Percentiles rank a stretch among this genome's conserved stretches.
Evolutionary conservation across 768 basidiomycete species (phyloP).

Genomic region (Phlebiopsis flavidoalba): DNA sequence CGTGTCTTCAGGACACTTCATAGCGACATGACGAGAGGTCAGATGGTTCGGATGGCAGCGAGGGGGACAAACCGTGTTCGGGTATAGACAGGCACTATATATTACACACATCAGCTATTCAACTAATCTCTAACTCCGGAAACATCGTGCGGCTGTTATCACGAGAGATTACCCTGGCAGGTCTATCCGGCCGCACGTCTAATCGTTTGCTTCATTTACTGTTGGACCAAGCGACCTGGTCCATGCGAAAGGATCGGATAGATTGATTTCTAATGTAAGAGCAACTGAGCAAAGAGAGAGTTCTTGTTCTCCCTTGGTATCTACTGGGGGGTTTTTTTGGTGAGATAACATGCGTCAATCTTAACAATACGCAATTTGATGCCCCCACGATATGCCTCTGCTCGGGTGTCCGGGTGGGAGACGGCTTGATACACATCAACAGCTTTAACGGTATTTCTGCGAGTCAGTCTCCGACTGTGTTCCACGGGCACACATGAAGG

Average conservation of each 20-base stretch:
- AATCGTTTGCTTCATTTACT: constrained; percentile 82
- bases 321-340: no score
- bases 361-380: constrained; percentile 30
- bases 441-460: constrained; percentile 88
- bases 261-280: no score
- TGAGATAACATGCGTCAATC: constrained; percentile 92
- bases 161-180: constrained; percentile 45
- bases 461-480: constrained; percentile 87
- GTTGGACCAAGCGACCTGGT: constrained; percentile 89
- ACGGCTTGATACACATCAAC: constrained; percentile 47
- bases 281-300: no score
- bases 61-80: constrained; percentile 4
- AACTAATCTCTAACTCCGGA: constrained; percentile 89
- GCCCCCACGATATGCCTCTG: no score
- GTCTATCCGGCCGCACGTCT: no score
- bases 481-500: constrained; percentile 84
- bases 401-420: not conserved
- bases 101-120: constrained; percentile 32
- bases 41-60: not conserved
- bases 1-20: constrained; percentile 71
- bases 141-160: constrained; percentile 50
- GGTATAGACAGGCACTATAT: constrained; percentile 15
- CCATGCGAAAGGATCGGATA: constrained; percentile 99
- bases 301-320: no score
- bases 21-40: not conserved